Conservation (phyloP, 192 early-diverging fungal genomes). For the Geranomyces michiganensis region DNA sequence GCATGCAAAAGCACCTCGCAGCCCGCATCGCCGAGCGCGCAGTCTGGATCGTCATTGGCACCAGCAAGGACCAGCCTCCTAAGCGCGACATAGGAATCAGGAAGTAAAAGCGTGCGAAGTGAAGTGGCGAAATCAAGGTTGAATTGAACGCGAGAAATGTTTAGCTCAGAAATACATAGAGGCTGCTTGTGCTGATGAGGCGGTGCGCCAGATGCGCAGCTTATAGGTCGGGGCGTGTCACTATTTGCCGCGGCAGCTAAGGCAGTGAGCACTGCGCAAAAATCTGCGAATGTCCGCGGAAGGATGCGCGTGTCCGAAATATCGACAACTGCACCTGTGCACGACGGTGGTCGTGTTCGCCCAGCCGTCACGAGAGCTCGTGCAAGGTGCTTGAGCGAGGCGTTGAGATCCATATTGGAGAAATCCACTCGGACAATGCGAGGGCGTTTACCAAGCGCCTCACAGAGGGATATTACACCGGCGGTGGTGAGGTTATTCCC, state of each 20-base stretch:
- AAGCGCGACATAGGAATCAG: not conserved
- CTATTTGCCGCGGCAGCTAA: not conserved
- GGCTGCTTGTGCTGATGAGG: not conserved
- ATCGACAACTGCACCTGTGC: not conserved
- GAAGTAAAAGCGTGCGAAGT: not conserved
- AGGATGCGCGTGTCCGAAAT: not conserved
- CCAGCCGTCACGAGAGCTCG: not conserved
- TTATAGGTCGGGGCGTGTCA: too few species aligned
- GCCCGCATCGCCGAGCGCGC: not conserved
- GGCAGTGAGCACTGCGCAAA: constrained; percentile 2
- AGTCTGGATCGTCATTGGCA: not conserved
- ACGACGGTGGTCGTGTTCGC: not conserved
- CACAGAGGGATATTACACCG: constrained; percentile 8
- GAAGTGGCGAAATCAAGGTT: not conserved
- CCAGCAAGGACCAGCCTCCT: not conserved
- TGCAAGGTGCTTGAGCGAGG: constrained; percentile 2
- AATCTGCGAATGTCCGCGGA: constrained; percentile 3
- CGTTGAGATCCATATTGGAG: constrained; percentile 22
- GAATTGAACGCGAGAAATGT: not conserved
- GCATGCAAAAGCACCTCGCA: not conserved
- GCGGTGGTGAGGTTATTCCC: constrained; percentile 16
- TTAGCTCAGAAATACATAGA: not conserved
- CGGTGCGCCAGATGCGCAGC: too few species aligned
- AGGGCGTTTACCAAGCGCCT: not conserved
- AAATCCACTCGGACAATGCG: not conserved